Conservation (phyloP, 2,329 filamentous ascomycete species). For the Cercospora sojina region DNA sequence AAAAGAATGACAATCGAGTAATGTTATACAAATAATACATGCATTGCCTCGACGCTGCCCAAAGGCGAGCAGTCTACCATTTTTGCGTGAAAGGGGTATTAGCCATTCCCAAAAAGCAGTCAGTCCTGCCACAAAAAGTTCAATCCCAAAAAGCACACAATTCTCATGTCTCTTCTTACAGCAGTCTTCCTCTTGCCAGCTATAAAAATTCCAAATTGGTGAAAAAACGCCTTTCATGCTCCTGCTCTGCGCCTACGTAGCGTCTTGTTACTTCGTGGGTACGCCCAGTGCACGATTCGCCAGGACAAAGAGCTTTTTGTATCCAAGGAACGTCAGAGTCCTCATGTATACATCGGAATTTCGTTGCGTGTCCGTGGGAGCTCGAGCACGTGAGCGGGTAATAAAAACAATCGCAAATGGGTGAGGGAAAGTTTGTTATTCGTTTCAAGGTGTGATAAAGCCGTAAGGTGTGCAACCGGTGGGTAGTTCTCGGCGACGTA, state of each 20-base stretch:
- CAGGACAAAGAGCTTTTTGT: neutral
- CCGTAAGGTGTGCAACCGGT: constrained; percentile 6
- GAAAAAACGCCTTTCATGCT: neutral
- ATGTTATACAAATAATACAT: constrained; percentile 5
- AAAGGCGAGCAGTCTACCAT: constrained; percentile 2
- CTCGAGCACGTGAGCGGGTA: neutral
- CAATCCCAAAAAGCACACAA: neutral
- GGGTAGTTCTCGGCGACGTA: constrained; percentile 2
- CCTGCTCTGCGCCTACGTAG: constrained; percentile 5
- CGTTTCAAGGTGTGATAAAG: constrained; percentile 5
- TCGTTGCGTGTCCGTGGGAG: neutral
- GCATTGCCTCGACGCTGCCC: neutral
- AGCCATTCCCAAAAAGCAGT: constrained; percentile 3
- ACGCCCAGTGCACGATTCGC: neutral
- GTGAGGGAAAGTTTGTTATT: neutral
- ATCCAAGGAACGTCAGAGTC: neutral
- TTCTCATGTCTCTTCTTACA: neutral
- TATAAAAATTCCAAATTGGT: neutral
- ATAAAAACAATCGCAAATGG: neutral
- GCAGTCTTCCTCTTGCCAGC: neutral
- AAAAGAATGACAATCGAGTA: neutral
- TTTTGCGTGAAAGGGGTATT: constrained; percentile 3
- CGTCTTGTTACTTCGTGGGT: neutral
- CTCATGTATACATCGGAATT: neutral
- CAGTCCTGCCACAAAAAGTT: neutral